Evolutionary conservation across 371 early-diverging fungal genomes (phyloP).

Genomic region (Sporodiniella umbellata): DNA sequence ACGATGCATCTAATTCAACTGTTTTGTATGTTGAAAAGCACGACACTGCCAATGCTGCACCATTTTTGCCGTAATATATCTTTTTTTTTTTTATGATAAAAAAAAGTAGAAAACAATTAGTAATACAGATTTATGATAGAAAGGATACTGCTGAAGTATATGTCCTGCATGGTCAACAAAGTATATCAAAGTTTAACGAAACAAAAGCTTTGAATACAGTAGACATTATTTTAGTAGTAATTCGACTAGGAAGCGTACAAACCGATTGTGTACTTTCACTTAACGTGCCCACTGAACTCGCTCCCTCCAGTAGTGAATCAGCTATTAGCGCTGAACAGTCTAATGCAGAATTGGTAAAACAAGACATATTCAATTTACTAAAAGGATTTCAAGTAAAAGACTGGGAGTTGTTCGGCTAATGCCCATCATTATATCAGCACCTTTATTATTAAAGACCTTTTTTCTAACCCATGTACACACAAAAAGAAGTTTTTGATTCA

Average conservation of each 20-base stretch:
- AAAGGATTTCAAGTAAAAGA: conserved; percentile 46
- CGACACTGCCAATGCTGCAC: conserved; percentile 23
- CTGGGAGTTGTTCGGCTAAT: conserved; percentile 60
- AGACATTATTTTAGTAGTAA: conserved; percentile 62
- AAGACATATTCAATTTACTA: conserved; percentile 46
- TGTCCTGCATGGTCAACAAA: conserved; percentile 58
- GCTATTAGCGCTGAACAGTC: conserved; percentile 3
- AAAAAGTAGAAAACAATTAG: no score
- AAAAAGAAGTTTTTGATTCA: neutral
- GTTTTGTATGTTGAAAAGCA: conserved; percentile 29
- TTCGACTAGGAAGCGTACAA: conserved; percentile 57
- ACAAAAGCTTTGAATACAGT: conserved; percentile 57
- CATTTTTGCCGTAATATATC: conserved; percentile 50
- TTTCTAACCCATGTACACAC: neutral
- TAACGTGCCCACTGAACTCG: conserved; percentile 61
- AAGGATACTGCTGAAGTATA: conserved; percentile 15
- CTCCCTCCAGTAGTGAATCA: conserved; percentile 33
- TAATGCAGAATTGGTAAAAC: conserved; percentile 35
- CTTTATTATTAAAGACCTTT: no score
- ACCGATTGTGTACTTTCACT: conserved; percentile 76
- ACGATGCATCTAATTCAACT: conserved; percentile 54
- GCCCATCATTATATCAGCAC: no score
- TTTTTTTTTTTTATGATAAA: neutral
- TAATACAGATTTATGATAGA: conserved; percentile 2
- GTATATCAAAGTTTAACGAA: conserved; percentile 71